A percentile compares a stretch with the other conserved stretches of the same genome.
These are phyloP conservation scores for Lactarius indigo DNA, from an alignment of 768 basidiomycete genomes.

Conservation along the genomic window DNA sequence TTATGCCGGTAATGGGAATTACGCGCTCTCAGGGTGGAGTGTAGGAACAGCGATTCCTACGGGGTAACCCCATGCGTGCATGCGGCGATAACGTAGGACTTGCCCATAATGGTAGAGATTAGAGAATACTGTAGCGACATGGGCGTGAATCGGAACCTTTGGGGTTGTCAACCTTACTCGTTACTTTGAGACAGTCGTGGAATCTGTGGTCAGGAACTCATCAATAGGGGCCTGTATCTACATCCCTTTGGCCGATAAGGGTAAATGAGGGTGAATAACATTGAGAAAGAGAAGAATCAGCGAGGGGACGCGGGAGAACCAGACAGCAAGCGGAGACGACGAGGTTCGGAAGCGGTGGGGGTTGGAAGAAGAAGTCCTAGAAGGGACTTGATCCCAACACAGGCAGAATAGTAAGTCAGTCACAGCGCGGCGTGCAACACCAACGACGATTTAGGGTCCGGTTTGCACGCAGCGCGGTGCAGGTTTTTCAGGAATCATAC, in stretches of 20 bases:
- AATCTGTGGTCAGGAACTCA: conserved; percentile 1
- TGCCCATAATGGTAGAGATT: conserved; percentile 14
- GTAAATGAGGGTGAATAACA: neutral
- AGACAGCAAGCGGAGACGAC: conserved; percentile 14
- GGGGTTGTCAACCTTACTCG: conserved; percentile 14
- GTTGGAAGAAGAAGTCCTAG: neutral
- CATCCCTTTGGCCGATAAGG: neutral
- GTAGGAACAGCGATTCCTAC: conserved; percentile 15
- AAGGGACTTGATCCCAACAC: neutral
- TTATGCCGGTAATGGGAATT: conserved; percentile 9
- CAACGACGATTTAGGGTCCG: neutral
- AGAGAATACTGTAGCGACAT: conserved; percentile 11
- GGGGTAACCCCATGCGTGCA: conserved; percentile 1
- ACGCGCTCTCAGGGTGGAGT: neutral
- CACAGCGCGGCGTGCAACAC: neutral
- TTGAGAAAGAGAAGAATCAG: neutral
- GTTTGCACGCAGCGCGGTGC: neutral
- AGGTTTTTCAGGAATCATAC: conserved; percentile 1
- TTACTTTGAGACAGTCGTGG: neutral
- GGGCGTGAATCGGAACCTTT: conserved; percentile 20
- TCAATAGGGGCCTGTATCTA: neutral
- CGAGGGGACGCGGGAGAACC: neutral
- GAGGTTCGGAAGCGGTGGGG: conserved; percentile 21
- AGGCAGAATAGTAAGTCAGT: neutral
- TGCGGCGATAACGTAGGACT: conserved; percentile 19